Conservation (phyloP, 2,329 filamentous ascomycete genomes). For the Diaporthe caulivora region DNA sequence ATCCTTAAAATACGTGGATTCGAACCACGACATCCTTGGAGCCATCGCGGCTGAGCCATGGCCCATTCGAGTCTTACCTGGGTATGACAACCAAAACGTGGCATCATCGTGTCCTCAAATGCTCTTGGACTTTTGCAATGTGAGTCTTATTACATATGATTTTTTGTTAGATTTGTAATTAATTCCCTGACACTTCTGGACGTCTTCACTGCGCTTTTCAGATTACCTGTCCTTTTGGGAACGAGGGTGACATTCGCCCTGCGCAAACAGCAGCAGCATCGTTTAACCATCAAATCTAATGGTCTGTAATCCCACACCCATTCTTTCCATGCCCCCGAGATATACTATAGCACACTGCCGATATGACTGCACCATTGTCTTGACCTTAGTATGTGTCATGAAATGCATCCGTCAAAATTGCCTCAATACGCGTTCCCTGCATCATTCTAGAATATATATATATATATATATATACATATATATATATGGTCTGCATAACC, state of each 20-base stretch:
- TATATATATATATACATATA: too few species aligned
- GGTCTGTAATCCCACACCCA: not conserved
- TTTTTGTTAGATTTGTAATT: not conserved
- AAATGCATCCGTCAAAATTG: not conserved
- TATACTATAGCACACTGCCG: not conserved
- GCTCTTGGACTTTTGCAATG: not conserved
- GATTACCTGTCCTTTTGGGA: not conserved
- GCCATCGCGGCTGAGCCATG: slow-evolving; percentile 32
- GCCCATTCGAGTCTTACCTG: slow-evolving; percentile 7
- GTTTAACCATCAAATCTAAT: not conserved
- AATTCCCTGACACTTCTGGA: not conserved
- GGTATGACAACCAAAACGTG: slow-evolving; percentile 40
- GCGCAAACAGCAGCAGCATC: not conserved
- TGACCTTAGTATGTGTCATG: not conserved
- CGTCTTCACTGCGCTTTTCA: not conserved
- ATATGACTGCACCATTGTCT: not conserved
- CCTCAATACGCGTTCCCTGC: not conserved
- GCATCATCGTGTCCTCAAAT: slow-evolving; percentile 42
- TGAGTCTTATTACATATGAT: not conserved
- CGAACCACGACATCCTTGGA: slow-evolving; percentile 15
- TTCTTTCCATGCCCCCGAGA: not conserved
- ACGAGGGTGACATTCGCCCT: not conserved
- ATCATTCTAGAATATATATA: too few species aligned
- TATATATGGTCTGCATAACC: not conserved
- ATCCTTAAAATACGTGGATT: slow-evolving; percentile 9